Evolutionary conservation across 805 yeast species (phyloP).

Genomic region (Huiozyma sinensis): DNA sequence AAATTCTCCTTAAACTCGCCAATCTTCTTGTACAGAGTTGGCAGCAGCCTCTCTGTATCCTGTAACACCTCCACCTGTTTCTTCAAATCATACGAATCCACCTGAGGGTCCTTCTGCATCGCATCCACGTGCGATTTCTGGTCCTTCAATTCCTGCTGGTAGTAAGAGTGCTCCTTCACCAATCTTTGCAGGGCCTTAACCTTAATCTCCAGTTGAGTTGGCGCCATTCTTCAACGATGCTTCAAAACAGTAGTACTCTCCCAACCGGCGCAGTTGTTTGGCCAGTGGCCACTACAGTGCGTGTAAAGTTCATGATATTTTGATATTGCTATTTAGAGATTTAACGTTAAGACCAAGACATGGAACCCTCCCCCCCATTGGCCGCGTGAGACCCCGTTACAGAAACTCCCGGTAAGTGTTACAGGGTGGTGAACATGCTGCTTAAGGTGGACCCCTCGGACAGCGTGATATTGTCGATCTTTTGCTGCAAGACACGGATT

Average conservation of each 20-base stretch:
- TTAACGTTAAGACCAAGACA: no score
- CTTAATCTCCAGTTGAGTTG: conserved; percentile 61
- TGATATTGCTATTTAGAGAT: no score
- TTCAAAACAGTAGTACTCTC: no score
- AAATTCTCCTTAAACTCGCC: conserved; percentile 31
- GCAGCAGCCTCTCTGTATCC: conserved; percentile 45
- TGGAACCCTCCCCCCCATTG: no score
- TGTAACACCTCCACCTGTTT: conserved; percentile 39
- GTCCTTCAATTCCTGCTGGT: conserved; percentile 47
- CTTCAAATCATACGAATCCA: conserved; percentile 59
- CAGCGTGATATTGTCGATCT: background rate
- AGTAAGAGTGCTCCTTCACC: conserved; percentile 53
- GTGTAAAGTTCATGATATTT: no score
- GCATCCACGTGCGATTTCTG: conserved; percentile 39
- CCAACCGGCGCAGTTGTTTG: no score
- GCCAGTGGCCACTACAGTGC: no score
- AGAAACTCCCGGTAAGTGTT: no score
- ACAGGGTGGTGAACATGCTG: no score
- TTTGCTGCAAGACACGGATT: background rate
- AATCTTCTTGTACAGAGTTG: conserved; percentile 37
- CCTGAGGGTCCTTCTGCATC: conserved; percentile 33
- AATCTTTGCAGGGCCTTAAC: conserved; percentile 58
- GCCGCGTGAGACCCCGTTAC: no score
- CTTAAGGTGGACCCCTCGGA: no score
- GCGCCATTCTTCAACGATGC: conserved; percentile 40